A percentile compares a stretch with the other conserved stretches of the same genome.
These are phyloP conservation scores for Neurospora intermedia DNA, from an alignment of 495 filamentous ascomycete genomes.

Conservation along the genomic window DNA sequence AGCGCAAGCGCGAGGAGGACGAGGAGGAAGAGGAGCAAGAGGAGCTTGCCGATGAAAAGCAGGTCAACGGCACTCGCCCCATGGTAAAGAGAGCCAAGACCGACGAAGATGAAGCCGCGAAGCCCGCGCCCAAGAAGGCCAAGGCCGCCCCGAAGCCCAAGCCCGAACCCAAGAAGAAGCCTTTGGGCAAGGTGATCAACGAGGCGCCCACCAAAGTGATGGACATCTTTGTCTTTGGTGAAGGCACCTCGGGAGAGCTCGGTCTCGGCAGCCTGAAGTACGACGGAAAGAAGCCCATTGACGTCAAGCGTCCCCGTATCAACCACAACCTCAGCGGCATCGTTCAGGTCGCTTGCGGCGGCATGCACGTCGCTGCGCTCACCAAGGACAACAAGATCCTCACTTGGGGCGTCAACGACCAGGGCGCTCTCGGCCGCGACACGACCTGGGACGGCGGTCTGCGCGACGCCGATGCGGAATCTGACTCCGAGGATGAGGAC, in stretches of 20 bases:
- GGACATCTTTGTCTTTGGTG: constrained; percentile 46
- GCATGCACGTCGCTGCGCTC: constrained; percentile 53
- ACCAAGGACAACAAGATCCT: constrained; percentile 55
- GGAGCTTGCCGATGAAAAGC: constrained; percentile 2
- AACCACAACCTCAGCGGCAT: constrained; percentile 45
- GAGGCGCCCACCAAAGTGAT: constrained; percentile 28
- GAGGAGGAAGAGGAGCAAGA: constrained; percentile 10
- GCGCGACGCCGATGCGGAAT: constrained; percentile 46
- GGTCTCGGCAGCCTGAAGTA: constrained; percentile 35
- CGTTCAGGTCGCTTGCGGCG: constrained; percentile 51
- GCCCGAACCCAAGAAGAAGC: constrained; percentile 1
- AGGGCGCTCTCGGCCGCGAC: constrained; percentile 55
- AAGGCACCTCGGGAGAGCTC: constrained; percentile 44
- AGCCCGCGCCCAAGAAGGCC: constrained; percentile 5
- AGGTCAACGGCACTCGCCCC: not conserved
- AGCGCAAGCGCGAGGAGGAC: constrained; percentile 13
- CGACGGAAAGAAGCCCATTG: constrained; percentile 42
- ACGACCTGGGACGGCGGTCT: constrained; percentile 45
- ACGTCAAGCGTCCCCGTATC: constrained; percentile 45
- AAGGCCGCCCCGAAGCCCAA: constrained; percentile 8
- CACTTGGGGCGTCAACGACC: constrained; percentile 63
- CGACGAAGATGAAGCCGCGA: constrained; percentile 2
- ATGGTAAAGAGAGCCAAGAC: not conserved
- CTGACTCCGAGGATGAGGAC: constrained; percentile 29
- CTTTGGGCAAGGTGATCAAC: constrained; percentile 25